Evolutionary conservation across 2,329 filamentous ascomycete species (phyloP), one percentile per base, ranked within the genome.

Genomic region (Trichothecium sympodiale): DNA sequence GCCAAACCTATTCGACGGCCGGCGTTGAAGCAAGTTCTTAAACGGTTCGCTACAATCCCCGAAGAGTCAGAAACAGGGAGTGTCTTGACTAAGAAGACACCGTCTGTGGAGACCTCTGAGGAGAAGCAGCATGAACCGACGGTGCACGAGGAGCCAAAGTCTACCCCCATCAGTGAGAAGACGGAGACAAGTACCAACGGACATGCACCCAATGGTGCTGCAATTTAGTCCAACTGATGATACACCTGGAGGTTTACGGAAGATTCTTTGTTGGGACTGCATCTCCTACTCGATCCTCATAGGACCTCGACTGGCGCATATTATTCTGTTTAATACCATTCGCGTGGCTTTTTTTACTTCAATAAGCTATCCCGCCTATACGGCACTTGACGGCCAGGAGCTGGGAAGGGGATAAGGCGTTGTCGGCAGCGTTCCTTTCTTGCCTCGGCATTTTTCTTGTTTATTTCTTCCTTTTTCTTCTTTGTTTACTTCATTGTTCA

Each of bases 11-110:
- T 94, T 43, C 73, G 83, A 33, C 66, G 87, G n/a, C 84, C 83
- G 2, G 83, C 83, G 5, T 65, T 94, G 38, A 93, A 93, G 55
- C 81, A 88, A 48, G 85, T 94, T 1, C 65, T 94, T 10, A 84
- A 81, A 51, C 86, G 86, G 52, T 89, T 86, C 53, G 74, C 82
- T 4, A 86, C 86, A 0, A 93, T 91, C 20, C 74, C 71, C 0
- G 84, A 89, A 51, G 83, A 87, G 41, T 46, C 46, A 1, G 55
- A 56, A 50, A 34, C 35, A 8, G 10, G 23, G 9, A 20, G 17
- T n/a, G 26, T 17, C 9, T 15, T n/a, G 8, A 18, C n/a, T 6
- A 32, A 18, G 7, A 32, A 17, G 17, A 17, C 15, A 5, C 12
- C 29, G 13, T 20, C 17, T 10, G 8, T 20, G 14, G 10, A 18